Evolutionary conservation across 345 rosid genomes (phyloP).

Genomic region (Reutealis trisperma): DNA sequence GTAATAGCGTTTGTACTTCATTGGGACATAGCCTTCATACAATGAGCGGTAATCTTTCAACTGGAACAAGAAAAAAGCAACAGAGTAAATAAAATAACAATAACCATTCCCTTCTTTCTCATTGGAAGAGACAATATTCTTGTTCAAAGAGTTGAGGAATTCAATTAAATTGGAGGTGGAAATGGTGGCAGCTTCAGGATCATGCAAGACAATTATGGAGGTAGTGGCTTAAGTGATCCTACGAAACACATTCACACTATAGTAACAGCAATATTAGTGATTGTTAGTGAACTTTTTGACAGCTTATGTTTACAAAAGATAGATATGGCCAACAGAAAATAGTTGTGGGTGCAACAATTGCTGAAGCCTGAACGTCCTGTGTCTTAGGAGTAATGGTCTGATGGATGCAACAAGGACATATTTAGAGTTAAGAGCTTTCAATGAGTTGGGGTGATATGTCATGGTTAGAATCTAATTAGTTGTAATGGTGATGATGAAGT

Average conservation of each 20-base stretch:
- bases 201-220: neutral
- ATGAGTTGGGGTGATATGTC: neutral
- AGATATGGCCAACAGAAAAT: neutral
- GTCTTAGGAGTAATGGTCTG: neutral
- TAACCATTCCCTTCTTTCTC: no score
- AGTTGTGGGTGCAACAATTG: neutral
- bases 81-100: slow-evolving; percentile 11
- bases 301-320: neutral
- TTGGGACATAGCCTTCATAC: slow-evolving; percentile 89
- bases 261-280: no score
- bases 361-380: neutral
- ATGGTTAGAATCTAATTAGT: neutral
- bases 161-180: neutral
- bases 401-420: neutral
- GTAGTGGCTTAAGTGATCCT: neutral
- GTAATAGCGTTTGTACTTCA: slow-evolving; percentile 86
- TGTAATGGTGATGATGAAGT: neutral
- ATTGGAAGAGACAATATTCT: neutral
- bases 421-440: neutral
- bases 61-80: slow-evolving; percentile 44
- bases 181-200: neutral
- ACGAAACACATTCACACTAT: no score
- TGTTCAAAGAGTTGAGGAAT: neutral
- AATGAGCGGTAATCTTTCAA: slow-evolving; percentile 64
- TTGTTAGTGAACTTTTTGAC: neutral